Evolutionary conservation across 1,139 yeast genomes (phyloP).

Genomic region (Spencermartinsiella ligniputridi): DNA sequence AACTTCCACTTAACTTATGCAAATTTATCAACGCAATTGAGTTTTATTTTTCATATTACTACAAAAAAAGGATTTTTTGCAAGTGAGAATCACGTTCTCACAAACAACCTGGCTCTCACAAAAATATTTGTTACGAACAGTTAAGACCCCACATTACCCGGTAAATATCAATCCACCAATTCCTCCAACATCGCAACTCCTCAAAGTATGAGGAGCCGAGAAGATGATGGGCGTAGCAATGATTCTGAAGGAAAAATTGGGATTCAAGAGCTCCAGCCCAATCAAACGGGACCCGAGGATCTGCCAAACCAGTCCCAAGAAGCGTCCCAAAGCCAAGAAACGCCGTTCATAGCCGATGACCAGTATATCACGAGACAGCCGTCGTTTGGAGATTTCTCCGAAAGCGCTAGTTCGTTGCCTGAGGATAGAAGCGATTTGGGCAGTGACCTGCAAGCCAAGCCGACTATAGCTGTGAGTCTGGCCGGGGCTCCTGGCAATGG

Average conservation of each 20-base stretch:
- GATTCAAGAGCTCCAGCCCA: background rate
- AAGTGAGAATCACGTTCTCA: too few species aligned
- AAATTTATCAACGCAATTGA: too few species aligned
- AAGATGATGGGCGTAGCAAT: background rate
- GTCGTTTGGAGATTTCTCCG: constrained; percentile 1
- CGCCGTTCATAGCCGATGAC: background rate
- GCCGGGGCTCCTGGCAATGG: constrained; percentile 6
- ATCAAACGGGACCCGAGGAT: background rate
- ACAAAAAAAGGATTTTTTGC: too few species aligned
- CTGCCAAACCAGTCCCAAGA: background rate
- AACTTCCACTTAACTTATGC: too few species aligned
- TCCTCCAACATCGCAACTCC: background rate
- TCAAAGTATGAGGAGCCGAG: background rate
- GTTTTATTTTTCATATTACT: too few species aligned
- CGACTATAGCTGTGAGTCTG: constrained; percentile 25
- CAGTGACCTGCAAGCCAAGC: constrained; percentile 19
- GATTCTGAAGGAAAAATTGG: background rate
- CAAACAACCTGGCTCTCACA: too few species aligned
- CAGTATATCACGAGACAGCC: constrained; percentile 4
- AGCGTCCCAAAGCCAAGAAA: background rate
- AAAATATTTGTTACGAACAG: too few species aligned
- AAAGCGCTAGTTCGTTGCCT: background rate
- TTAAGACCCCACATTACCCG: too few species aligned
- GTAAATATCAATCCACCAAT: background rate
- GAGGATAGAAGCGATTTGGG: background rate